phyloP scores from a whole-genome alignment of 306 rosid genomes.

The Glycyrrhiza uralensis region DNA sequence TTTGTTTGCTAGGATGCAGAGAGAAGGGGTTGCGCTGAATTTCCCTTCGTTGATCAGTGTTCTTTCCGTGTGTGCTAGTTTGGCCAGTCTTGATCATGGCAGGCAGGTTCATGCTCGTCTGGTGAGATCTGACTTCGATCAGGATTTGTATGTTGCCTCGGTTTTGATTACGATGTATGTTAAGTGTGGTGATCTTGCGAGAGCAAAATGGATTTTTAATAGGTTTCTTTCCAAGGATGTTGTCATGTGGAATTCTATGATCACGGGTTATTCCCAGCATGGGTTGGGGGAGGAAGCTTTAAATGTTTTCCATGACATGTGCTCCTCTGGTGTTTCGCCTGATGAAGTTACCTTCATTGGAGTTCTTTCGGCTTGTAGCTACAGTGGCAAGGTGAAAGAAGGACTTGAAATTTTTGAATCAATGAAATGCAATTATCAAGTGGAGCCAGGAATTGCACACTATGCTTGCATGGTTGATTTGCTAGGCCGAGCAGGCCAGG shows the following conservation, averaged over 20 bases:
- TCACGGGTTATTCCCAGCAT: constrained; percentile 66
- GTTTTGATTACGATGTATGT: constrained; percentile 56
- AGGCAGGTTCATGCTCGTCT: constrained; percentile 50
- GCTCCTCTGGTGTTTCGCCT: constrained; percentile 40
- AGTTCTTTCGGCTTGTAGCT: constrained; percentile 69
- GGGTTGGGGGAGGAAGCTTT: constrained; percentile 57
- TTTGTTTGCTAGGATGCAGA: constrained; percentile 51
- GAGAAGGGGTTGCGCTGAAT: constrained; percentile 44
- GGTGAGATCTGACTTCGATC: constrained; percentile 45
- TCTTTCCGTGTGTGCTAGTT: constrained; percentile 49
- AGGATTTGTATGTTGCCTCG: constrained; percentile 50
- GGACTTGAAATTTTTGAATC: constrained; percentile 44
- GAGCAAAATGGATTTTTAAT: constrained; percentile 43
- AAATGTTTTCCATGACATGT: constrained; percentile 48
- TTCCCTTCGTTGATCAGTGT: constrained; percentile 48
- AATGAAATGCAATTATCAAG: constrained; percentile 47
- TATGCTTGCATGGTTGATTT: constrained; percentile 71
- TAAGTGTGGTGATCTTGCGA: constrained; percentile 56
- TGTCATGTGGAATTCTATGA: constrained; percentile 68
- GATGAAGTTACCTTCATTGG: constrained; percentile 61
- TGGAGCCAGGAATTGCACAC: constrained; percentile 50
- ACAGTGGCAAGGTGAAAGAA: constrained; percentile 48
- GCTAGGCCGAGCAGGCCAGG: constrained; percentile 56
- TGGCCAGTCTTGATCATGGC: constrained; percentile 54
- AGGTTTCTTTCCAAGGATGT: constrained; percentile 47